Evolutionary conservation across 2,329 filamentous ascomycete species (phyloP).

Genomic region (Fusarium gaditjirri): DNA sequence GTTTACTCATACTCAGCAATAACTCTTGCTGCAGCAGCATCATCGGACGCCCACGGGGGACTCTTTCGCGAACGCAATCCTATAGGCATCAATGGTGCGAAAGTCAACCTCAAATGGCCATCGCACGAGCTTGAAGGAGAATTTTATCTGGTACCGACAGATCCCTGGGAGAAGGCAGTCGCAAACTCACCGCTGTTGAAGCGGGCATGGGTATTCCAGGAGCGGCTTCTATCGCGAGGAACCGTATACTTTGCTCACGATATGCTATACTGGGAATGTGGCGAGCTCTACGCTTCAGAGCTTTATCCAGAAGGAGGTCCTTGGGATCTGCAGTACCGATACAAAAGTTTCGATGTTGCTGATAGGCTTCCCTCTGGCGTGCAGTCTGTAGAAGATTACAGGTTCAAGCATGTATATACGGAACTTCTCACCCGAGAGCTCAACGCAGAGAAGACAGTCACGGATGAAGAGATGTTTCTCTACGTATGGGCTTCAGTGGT

Average conservation of each 20-base stretch:
- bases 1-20: not conserved
- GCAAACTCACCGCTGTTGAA: not conserved
- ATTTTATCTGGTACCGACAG: not conserved
- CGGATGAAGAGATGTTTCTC: slow-evolving; percentile 2
- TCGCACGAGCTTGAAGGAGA: not conserved
- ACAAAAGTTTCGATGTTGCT: not conserved
- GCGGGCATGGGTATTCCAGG: slow-evolving; percentile 7
- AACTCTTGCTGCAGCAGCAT: not conserved
- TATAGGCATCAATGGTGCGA: not conserved
- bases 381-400: not conserved
- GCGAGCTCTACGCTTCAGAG: not conserved
- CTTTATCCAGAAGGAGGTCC: not conserved
- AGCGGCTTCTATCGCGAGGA: not conserved
- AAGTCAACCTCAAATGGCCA: not conserved
- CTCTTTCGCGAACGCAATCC: not conserved
- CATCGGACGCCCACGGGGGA: not conserved
- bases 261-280: slow-evolving; percentile 6
- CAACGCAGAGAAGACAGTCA: rapidly evolving
- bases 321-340: not conserved
- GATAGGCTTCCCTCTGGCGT: not conserved
- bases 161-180: not conserved
- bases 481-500: slow-evolving; percentile 10
- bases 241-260: not conserved
- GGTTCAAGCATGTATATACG: slow-evolving; percentile 9
- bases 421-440: not conserved